These are phyloP conservation scores for Gymnopus androsaceus DNA, from an alignment of 1,284 basidiomycete species.

Conservation along the genomic window DNA sequence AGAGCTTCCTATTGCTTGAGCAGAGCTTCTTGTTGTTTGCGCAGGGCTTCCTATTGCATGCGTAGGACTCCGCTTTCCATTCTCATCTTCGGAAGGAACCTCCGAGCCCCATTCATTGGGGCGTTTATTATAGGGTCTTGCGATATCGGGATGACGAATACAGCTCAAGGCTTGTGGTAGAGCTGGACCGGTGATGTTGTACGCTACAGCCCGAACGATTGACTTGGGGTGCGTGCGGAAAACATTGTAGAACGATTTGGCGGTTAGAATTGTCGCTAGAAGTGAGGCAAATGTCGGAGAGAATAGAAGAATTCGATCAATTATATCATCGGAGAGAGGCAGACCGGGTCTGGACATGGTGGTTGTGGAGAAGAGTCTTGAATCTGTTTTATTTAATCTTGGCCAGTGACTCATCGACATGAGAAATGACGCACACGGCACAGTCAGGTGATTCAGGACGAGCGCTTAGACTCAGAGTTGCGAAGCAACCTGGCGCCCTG, in stretches of 20 bases:
- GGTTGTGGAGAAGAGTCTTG: neutral
- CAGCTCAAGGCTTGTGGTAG: constrained; percentile 28
- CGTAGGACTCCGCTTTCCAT: too few species aligned
- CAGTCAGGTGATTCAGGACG: too few species aligned
- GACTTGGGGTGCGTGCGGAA: constrained; percentile 27
- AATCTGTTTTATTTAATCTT: too few species aligned
- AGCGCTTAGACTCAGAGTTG: too few species aligned
- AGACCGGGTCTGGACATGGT: neutral
- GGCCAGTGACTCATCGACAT: too few species aligned
- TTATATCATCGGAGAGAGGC: constrained; percentile 21
- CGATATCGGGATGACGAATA: constrained; percentile 20
- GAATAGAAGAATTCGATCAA: constrained; percentile 27
- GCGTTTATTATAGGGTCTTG: neutral
- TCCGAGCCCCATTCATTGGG: neutral
- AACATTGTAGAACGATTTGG: constrained; percentile 25
- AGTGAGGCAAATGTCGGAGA: constrained; percentile 25
- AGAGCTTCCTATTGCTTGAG: too few species aligned
- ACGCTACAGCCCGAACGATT: constrained; percentile 26
- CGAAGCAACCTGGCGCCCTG: too few species aligned
- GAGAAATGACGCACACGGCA: too few species aligned
- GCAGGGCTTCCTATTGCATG: too few species aligned
- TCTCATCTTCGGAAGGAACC: too few species aligned
- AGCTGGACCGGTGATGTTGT: constrained; percentile 29
- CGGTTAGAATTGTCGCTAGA: constrained; percentile 22
- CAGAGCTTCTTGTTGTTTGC: neutral